Conservation (phyloP, 805 yeast genomes). For the Saturnispora zaruensis region DNA sequence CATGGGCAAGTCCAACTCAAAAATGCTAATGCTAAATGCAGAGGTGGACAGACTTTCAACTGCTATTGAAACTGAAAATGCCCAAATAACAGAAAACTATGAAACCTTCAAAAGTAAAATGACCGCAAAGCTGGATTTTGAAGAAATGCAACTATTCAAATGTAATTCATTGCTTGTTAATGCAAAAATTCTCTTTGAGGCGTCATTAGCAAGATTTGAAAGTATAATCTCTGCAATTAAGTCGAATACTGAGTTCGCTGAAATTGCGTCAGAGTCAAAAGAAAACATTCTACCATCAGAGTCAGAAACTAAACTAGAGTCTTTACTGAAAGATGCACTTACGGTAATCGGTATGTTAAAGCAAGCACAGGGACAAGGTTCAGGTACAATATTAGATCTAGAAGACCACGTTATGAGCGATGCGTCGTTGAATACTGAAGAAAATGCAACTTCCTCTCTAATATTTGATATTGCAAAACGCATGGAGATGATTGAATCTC, state of each 20-base stretch:
- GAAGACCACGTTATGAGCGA: not conserved
- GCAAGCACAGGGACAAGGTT: not conserved
- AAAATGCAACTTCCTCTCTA: constrained; percentile 15
- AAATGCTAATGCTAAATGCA: not conserved
- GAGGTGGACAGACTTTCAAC: not conserved
- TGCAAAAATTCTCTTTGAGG: constrained; percentile 24
- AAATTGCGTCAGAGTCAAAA: not conserved
- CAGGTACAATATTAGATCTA: not conserved
- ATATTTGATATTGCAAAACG: constrained; percentile 17
- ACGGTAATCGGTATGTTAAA: not conserved
- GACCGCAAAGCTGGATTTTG: not conserved
- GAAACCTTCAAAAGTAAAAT: not conserved
- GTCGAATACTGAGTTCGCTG: not conserved
- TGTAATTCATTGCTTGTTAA: constrained; percentile 20
- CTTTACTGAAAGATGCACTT: not conserved
- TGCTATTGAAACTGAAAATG: not conserved
- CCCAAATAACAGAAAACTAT: not conserved
- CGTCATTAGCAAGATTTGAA: constrained; percentile 23
- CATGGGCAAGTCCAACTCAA: not conserved
- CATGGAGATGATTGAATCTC: constrained; percentile 9
- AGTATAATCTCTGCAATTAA: constrained; percentile 4
- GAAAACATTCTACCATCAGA: constrained; percentile 2
- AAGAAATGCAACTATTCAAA: constrained; percentile 22
- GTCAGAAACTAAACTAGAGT: not conserved
- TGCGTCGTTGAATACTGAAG: not conserved